Evolutionary conservation across 2,329 filamentous ascomycete genomes (phyloP).

Genomic region (Escovopsis sp.): DNA sequence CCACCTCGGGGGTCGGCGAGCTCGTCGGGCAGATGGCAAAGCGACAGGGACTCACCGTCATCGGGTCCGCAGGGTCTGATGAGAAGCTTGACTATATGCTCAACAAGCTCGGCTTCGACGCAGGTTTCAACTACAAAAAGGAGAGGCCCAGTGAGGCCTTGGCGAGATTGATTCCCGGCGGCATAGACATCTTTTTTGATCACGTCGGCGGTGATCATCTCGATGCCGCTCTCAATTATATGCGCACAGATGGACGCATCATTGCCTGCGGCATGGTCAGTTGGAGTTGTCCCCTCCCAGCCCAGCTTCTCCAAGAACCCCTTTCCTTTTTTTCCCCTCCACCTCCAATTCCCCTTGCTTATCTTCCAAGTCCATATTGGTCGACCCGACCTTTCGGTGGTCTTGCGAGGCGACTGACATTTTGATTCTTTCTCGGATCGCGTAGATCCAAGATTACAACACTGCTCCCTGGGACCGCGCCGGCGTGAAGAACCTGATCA

Average conservation of each 20-base stretch:
- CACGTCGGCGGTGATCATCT: constrained; percentile 39
- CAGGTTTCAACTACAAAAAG: constrained; percentile 79
- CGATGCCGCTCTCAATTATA: constrained; percentile 26
- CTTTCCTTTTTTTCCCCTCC: too few relatives aligned
- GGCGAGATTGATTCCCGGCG: constrained; percentile 54
- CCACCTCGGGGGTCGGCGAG: constrained; percentile 69
- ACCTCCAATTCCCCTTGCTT: too few relatives aligned
- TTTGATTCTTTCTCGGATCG: too few relatives aligned
- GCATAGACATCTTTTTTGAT: constrained; percentile 53
- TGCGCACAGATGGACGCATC: constrained; percentile 52
- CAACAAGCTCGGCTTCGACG: constrained; percentile 36
- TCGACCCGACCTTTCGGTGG: too few relatives aligned
- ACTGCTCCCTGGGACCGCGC: constrained; percentile 34
- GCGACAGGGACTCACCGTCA: constrained; percentile 61
- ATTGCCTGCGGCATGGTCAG: constrained; percentile 46
- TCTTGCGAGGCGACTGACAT: too few relatives aligned
- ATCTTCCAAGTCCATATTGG: too few relatives aligned
- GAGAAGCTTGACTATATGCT: constrained; percentile 58
- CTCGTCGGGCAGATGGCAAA: constrained; percentile 74
- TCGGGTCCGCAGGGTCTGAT: constrained; percentile 66
- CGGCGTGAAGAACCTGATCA: constrained; percentile 49
- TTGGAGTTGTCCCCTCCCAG: not conserved
- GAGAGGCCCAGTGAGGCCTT: constrained; percentile 56
- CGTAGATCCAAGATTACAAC: constrained; percentile 61
- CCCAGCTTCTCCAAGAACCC: not conserved